A percentile compares a stretch with the other conserved stretches of the same genome.
Evolutionary conservation across 345 rosid species (phyloP).

Genomic region (Eucalyptus regnans): DNA sequence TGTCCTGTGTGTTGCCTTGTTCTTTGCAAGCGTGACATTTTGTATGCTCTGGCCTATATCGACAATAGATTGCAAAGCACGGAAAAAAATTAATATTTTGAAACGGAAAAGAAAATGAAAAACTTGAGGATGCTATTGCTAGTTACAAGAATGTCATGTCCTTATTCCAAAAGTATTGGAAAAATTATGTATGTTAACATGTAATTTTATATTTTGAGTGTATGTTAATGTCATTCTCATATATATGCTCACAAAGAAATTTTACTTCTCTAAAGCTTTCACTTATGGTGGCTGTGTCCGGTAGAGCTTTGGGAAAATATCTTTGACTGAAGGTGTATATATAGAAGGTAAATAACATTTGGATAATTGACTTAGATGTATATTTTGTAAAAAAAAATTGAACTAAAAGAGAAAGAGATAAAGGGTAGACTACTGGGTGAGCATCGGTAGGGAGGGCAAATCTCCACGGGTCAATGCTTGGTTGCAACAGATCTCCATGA

Average conservation of each 20-base stretch:
- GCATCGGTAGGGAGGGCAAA: too few species aligned
- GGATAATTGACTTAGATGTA: too few species aligned
- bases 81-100: not conserved
- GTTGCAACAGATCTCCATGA: too few species aligned
- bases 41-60: not conserved
- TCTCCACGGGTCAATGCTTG: too few species aligned
- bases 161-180: not conserved
- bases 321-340: too few species aligned
- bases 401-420: too few species aligned
- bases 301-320: too few species aligned
- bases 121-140: not conserved
- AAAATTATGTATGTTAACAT: not conserved
- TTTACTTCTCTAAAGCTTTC: not conserved
- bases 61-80: not conserved
- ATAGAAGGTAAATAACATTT: too few species aligned
- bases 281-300: not conserved
- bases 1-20: not conserved
- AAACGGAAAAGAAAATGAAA: not conserved
- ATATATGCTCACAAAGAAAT: not conserved
- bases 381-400: too few species aligned
- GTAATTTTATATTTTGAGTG: not conserved
- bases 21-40: not conserved
- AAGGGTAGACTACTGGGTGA: too few species aligned
- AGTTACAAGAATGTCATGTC: not conserved
- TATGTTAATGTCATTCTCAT: not conserved